Evolutionary conservation across 2,329 filamentous ascomycete genomes (phyloP).

Genomic region (Periconia macrospinosa): DNA sequence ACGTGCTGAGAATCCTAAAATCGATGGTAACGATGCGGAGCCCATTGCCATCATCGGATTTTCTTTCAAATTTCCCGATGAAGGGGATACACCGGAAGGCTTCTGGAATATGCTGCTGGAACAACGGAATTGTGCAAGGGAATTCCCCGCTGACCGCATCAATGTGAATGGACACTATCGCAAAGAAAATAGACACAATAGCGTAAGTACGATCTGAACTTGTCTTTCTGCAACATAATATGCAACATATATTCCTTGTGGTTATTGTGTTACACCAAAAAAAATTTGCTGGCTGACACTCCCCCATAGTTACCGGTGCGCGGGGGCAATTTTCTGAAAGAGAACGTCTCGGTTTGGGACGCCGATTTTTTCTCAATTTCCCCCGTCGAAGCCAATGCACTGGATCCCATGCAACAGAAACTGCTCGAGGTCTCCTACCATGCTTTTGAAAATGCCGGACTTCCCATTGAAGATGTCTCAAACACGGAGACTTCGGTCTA

Average conservation of each 20-base stretch:
- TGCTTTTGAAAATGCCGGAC: conserved; percentile 26
- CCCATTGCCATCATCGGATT: conserved; percentile 13
- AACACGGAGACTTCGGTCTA: conserved; percentile 3
- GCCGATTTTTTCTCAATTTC: conserved; percentile 25
- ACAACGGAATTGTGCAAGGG: not conserved
- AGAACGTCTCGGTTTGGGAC: conserved; percentile 24
- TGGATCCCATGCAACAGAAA: conserved; percentile 30
- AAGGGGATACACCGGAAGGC: not conserved
- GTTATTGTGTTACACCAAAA: conserved; percentile 16
- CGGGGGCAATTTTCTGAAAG: conserved; percentile 16
- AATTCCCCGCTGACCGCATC: conserved; percentile 5
- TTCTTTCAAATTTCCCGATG: conserved; percentile 10
- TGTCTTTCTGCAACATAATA: not conserved
- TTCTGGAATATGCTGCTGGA: conserved; percentile 13
- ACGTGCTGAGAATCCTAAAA: not conserved
- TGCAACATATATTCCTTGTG: conserved; percentile 15
- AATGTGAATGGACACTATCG: conserved; percentile 12
- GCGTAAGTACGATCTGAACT: not conserved
- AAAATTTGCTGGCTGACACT: conserved; percentile 7
- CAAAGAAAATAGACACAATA: not conserved
- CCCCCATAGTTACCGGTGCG: conserved; percentile 15
- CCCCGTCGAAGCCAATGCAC: conserved; percentile 18
- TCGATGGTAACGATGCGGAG: conserved; percentile 4
- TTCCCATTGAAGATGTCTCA: conserved; percentile 4
- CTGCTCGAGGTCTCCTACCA: conserved; percentile 30